Base-by-base conservation (phyloP, 768 basidiomycete genomes). In the Lactifluus echinatus region DNA sequence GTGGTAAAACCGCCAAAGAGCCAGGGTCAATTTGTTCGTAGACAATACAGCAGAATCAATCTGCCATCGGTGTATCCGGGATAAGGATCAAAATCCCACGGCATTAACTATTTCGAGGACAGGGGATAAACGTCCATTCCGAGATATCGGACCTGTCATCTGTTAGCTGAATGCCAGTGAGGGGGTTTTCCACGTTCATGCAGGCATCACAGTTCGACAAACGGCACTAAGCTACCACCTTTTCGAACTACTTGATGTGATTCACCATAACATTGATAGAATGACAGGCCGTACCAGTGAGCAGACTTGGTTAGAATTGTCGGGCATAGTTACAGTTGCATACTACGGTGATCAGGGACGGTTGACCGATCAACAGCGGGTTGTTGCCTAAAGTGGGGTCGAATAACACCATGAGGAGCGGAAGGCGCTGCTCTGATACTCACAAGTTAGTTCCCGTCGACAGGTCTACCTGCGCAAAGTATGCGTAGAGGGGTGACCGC, bases 341-440 rank as follows among this genome's bases (percentile, higher is more conserved):
- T 11, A n/a, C n/a, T 31, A 31, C 21, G 48, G 40, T 17, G n/a
- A 50, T 59, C 40, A 59, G 26, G 28, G 39, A 14, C 40, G 15
- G 26, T 26, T 2, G 23, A 42, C 31, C 29, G n/a, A 50, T 59
- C 57, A 59, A 45, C 44, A 47, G 49, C 49, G 47, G 24, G 21
- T 8, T 39, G 7, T 36, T 36, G 26, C 15, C 28, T 21, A 45
- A 54, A 11, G 29, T 36, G 46, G n/a, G n/a, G 37, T 44, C 52
- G 43, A 43, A 54, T 54, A 54, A 45, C 15, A 23, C 52, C 53
- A 50, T 31, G 47, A 50, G 39, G 46, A 37, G 33, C n/a, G 33
- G 40, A 42, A 21, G n/a, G 24, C 29, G 36, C 17, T 28, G 21
- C 19, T 4, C n/a, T 8, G 19, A 17, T 40, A 19, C 14, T 24